phyloP scores from a whole-genome alignment of 2,329 filamentous ascomycete genomes.

The Beauveria bassiana region DNA sequence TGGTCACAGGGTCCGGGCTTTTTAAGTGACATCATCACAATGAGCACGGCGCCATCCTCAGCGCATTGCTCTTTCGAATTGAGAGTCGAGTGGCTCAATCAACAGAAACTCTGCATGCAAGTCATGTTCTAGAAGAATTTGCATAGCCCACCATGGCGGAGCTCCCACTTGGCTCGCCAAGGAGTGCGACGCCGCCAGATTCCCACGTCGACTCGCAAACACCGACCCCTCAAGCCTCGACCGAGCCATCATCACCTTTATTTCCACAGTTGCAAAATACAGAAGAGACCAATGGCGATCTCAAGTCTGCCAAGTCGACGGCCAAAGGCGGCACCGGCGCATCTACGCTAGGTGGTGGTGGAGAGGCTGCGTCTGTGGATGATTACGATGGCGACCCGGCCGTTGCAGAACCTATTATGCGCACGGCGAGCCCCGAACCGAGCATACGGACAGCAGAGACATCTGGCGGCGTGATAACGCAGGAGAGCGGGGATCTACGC shows the following conservation, averaged over 20 bases:
- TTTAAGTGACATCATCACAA: not conserved
- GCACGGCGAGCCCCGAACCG: slow-evolving; percentile 45
- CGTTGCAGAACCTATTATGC: slow-evolving; percentile 49
- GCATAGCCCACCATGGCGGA: not conserved
- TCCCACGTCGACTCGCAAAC: not conserved
- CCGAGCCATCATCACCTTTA: slow-evolving; percentile 18
- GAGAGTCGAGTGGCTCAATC: not conserved
- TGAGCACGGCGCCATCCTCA: not conserved
- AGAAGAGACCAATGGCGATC: slow-evolving; percentile 19
- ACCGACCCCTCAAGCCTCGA: not conserved
- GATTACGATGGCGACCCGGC: slow-evolving; percentile 53
- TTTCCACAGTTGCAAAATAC: slow-evolving; percentile 31
- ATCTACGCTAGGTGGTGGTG: slow-evolving; percentile 49
- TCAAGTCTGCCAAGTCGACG: not conserved
- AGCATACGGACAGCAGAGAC: slow-evolving; percentile 18
- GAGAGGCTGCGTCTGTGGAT: slow-evolving; percentile 41
- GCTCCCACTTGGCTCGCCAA: not conserved
- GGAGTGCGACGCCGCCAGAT: not conserved
- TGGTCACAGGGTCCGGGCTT: not conserved
- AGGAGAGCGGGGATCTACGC: not conserved
- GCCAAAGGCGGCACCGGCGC: slow-evolving; percentile 34
- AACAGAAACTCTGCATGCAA: not conserved
- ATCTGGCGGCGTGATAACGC: not conserved
- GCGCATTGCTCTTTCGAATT: not conserved
- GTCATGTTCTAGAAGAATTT: not conserved